Evolutionary conservation across 148 eudicot genomes (phyloP).

Genomic region (Silene latifolia): DNA sequence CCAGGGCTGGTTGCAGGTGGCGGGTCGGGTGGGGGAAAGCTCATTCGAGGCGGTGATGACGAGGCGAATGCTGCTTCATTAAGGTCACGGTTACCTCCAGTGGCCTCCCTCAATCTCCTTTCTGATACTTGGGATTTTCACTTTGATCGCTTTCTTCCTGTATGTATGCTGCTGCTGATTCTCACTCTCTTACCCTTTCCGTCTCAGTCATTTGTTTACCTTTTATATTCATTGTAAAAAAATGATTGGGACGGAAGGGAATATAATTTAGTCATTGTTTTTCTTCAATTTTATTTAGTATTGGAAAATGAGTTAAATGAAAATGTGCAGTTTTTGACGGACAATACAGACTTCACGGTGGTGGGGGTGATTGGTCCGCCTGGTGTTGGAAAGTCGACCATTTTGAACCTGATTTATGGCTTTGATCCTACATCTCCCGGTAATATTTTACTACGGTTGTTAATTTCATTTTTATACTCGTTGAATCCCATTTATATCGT

Average conservation of each 20-base stretch:
- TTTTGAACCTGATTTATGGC: slow-evolving; percentile 83
- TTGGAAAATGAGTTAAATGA: not conserved
- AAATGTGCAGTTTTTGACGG: slow-evolving; percentile 66
- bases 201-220: no score
- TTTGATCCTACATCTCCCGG: slow-evolving; percentile 81
- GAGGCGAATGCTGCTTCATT: slow-evolving; percentile 34
- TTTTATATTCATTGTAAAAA: no score
- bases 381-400: slow-evolving; percentile 84
- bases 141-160: slow-evolving; percentile 48
- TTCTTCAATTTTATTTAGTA: not conserved
- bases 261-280: not conserved
- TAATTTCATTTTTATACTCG: not conserved
- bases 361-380: slow-evolving; percentile 87
- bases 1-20: slow-evolving; percentile 46
- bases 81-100: slow-evolving; percentile 71
- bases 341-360: slow-evolving; percentile 89
- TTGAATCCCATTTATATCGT: no score
- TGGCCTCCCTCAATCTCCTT: slow-evolving; percentile 77
- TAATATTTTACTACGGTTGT: slow-evolving; percentile 18
- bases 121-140: slow-evolving; percentile 86
- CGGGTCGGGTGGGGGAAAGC: slow-evolving; percentile 38
- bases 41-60: slow-evolving; percentile 51
- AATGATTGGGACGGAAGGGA: not conserved
- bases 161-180: not conserved
- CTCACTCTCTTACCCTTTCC: not conserved